Conservation (phyloP, 345 rosid genomes). For the Moricandia arvensis region DNA sequence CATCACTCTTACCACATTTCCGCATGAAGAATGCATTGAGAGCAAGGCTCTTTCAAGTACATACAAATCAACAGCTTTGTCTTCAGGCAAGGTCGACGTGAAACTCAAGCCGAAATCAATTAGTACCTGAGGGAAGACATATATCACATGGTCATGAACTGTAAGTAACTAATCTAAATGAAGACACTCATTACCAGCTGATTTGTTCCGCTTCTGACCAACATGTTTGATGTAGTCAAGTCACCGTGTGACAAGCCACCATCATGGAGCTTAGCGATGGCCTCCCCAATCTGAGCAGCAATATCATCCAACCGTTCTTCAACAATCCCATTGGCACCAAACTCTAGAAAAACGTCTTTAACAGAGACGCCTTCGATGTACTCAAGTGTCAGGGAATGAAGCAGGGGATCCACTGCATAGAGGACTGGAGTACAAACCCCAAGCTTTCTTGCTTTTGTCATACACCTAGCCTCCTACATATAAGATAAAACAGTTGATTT, state of each 20-base stretch:
- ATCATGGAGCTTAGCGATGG: constrained; percentile 87
- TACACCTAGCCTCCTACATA: constrained; percentile 90
- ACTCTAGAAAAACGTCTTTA: constrained; percentile 73
- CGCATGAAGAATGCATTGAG: constrained; percentile 94
- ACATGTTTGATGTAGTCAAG: constrained; percentile 92
- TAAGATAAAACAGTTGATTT: neutral
- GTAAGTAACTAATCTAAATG: constrained; percentile 4
- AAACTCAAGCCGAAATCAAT: constrained; percentile 96
- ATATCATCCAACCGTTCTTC: constrained; percentile 69
- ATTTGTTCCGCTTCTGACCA: constrained; percentile 58
- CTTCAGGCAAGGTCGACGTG: constrained; percentile 90
- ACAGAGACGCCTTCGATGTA: constrained; percentile 76
- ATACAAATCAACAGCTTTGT: constrained; percentile 92
- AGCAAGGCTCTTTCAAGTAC: constrained; percentile 94
- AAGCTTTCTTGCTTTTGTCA: constrained; percentile 90
- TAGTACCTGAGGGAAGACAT: constrained; percentile 53
- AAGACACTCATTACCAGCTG: constrained; percentile 50
- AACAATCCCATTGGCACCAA: constrained; percentile 63
- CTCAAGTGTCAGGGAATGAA: constrained; percentile 80
- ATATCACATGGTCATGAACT: too few relatives aligned
- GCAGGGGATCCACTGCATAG: constrained; percentile 67
- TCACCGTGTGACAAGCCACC: constrained; percentile 98
- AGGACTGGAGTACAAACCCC: constrained; percentile 80
- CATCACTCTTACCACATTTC: constrained; percentile 74
- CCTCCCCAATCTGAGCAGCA: constrained; percentile 79